Percentiles rank a stretch among this genome's conserved stretches.
phyloP scores from a whole-genome alignment of 768 basidiomycete species.

The Hericium alpestre region DNA sequence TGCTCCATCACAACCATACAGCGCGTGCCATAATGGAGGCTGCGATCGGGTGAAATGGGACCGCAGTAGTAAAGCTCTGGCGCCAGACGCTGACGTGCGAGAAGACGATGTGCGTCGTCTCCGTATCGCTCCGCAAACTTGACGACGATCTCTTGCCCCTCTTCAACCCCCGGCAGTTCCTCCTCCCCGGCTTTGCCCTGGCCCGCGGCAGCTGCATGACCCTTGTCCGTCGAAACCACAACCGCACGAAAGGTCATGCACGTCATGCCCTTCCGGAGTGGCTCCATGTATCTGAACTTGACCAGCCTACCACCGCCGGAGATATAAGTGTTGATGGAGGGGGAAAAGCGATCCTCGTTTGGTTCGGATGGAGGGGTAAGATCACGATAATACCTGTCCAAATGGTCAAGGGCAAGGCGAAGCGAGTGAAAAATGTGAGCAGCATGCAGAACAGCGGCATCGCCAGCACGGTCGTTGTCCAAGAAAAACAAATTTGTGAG shows the following conservation, averaged over 20 bases:
- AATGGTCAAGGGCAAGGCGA: background rate
- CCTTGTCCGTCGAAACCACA: background rate
- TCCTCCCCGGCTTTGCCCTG: too few species aligned
- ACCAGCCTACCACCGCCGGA: background rate
- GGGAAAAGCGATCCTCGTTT: background rate
- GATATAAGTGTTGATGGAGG: background rate
- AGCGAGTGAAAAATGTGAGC: background rate
- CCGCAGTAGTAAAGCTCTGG: slow-evolving; percentile 17
- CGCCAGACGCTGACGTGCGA: slow-evolving; percentile 18
- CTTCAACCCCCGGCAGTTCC: background rate
- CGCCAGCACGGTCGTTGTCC: background rate
- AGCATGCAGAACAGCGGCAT: background rate
- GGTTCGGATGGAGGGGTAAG: background rate
- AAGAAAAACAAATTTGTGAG: background rate
- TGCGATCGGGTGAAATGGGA: slow-evolving; percentile 6
- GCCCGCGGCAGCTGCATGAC: too few species aligned
- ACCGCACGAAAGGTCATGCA: background rate
- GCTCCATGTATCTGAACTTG: background rate
- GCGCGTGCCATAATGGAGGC: background rate
- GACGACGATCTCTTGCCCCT: slow-evolving; percentile 19
- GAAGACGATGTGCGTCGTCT: slow-evolving; percentile 20
- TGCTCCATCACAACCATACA: slow-evolving; percentile 33
- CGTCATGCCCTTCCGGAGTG: background rate
- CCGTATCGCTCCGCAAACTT: slow-evolving; percentile 29
- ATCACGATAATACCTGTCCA: background rate